phyloP scores from a whole-genome alignment of 768 basidiomycete species.

The Porpolomopsis calyptriformis region DNA sequence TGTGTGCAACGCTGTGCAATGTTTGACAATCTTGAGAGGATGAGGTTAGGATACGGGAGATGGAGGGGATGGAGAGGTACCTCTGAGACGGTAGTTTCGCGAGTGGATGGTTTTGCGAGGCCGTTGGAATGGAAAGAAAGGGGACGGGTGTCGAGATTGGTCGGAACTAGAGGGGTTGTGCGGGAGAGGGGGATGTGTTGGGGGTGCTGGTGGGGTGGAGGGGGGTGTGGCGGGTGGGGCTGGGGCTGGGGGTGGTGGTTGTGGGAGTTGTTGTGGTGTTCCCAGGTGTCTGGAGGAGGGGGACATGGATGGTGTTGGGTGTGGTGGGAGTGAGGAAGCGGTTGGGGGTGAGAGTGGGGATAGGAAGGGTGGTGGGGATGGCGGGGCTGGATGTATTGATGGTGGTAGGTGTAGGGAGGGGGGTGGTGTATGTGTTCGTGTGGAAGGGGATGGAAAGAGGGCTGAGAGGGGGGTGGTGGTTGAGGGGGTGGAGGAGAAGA shows the following conservation, averaged over 20 bases:
- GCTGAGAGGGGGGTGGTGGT: conserved; percentile 20
- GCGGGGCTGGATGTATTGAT: conserved; percentile 22
- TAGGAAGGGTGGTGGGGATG: conserved; percentile 13
- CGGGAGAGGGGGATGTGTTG: conserved; percentile 27
- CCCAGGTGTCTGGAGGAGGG: conserved; percentile 27
- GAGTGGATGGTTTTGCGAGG: conserved; percentile 26
- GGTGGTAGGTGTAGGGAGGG: conserved; percentile 26
- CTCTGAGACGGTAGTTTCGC: conserved; percentile 34
- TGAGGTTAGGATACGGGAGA: background rate
- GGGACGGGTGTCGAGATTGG: conserved; percentile 29
- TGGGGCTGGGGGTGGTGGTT: conserved; percentile 19
- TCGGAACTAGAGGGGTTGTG: conserved; percentile 34
- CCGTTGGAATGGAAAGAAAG: conserved; percentile 24
- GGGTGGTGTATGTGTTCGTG: conserved; percentile 35
- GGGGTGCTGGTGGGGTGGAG: conserved; percentile 16
- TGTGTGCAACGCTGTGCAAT: conserved; percentile 48
- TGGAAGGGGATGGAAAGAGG: conserved; percentile 19
- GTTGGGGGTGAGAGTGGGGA: conserved; percentile 17
- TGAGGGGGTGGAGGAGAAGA: conserved; percentile 30
- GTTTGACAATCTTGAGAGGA: conserved; percentile 42
- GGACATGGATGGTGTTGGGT: conserved; percentile 30
- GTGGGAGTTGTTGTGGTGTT: conserved; percentile 19
- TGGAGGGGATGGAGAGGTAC: conserved; percentile 19
- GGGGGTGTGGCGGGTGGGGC: conserved; percentile 14
- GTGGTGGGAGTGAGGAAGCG: conserved; percentile 21